Base-by-base conservation (phyloP, 148 eudicot species). In the Drosera capensis region DNA sequence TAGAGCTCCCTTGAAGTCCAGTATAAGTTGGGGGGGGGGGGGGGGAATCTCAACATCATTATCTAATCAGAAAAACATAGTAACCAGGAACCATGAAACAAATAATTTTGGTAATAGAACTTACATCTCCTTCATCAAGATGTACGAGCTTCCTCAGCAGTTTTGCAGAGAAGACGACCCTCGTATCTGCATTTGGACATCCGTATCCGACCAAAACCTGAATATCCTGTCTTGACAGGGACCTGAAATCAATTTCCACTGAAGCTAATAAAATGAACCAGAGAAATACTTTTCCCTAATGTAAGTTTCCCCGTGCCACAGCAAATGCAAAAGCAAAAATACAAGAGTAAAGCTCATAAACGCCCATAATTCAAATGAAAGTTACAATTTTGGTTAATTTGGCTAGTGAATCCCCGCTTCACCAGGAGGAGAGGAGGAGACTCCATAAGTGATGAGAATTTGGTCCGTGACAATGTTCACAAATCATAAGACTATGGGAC, bases 71-170 rank as follows among this genome's bases (percentile, higher is more conserved):
- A 9, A 13, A 9, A 4, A 15, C 13, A 5, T 9, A 34, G 14
- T 34, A 34, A 2, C n/a, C 3, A 15, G 11, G 13, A 11, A 34
- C 38, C n/a, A 34, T 34, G 14, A 34, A 13, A 4, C 11, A 9
- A 34, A 29, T 12, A 39, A 19, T 5, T 17, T 30, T 22, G 2
- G 8, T 9, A 15, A 44, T 15, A 20, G 16, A 28, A 63, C 97
- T 83, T 75, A 88, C 97, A 77, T 88, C 97, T 73, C 97, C 97
- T 71, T 88, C 97, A 52, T 88, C 92, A 38, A 88, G 79, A 56
- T 90, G 95, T 49, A 67, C 85, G 40, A 71, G 68, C 56, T 90
- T 90, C 66, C 97, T 69, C 59, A 90, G 60, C 60, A 90, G 54
- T 51, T 90, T 90, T 14, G 85, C 57, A 16, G 97, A 84, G 66